Evolutionary conservation across 805 yeast genomes (phyloP), one percentile per base, ranked within the genome.

Genomic region (Pichia insulana): DNA sequence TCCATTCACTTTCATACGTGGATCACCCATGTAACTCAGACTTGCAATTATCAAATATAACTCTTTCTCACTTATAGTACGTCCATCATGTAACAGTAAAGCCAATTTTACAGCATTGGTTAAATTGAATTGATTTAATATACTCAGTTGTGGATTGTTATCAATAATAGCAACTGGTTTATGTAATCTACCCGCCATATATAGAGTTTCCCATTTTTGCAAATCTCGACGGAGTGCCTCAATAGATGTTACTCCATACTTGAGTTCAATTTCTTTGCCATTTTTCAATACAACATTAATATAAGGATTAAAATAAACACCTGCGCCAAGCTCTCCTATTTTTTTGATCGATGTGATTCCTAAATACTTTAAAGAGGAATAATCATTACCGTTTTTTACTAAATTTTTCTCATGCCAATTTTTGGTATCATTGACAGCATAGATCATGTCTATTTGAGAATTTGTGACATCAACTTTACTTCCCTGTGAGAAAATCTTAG

Each of bases 221-320:
- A 92, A 64, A 62, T 92, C 98, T 30, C 67, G 67, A 31, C 78
- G 61, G 17, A 86, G 62, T 9, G 70, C 70, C 18, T 74, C 71
- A 48, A 74, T 68, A 4, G 86, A 78, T 2, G 88, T 81, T 11
- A 88, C 80, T 12, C 98, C 98, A 57, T 92, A 92, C 57, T 92
- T 92, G 36, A 90, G 75, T 42, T 59, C 56, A 15, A 53, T 42
- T 12, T 48, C 28, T 4, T 31, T 19, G 3, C 30, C 25, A 7
- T 17, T 13, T 11, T 40, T 20, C 11, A 51, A 32, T 2, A 28
- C 37, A 13, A 42, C 41, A 36, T 73, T 69, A 7, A 85, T 87
- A 60, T 74, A 92, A 3, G 98, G 97, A 57, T 92, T 92, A 68
- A 86, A 92, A 60, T 90, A 92, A 3, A 90, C 83, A 7, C 97